Evolutionary conservation across 169 alveolate species (phyloP).

Genomic region (Plasmodium coatneyi): DNA sequence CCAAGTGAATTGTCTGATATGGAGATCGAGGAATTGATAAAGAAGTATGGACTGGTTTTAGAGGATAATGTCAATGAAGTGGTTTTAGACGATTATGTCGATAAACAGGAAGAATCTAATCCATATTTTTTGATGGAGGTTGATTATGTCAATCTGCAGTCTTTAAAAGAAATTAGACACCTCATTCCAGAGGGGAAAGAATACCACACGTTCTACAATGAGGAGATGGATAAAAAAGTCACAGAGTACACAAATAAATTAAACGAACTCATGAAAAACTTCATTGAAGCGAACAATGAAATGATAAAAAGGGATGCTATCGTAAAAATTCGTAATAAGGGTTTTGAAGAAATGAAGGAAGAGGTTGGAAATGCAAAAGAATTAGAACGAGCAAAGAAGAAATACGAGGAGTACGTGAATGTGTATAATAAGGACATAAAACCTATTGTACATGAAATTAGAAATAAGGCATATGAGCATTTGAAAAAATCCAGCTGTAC

Average conservation of each 20-base stretch:
- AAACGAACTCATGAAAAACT: neutral
- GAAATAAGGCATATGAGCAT: neutral
- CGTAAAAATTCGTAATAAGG: neutral
- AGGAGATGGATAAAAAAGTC: neutral
- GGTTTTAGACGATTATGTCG: neutral
- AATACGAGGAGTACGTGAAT: neutral
- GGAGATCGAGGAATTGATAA: neutral
- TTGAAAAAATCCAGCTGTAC: constrained; percentile 7
- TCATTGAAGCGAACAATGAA: neutral
- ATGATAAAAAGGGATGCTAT: neutral
- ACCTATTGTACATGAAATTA: neutral
- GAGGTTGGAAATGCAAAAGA: neutral
- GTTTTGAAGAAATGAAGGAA: neutral
- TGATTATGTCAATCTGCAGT: constrained; percentile 7
- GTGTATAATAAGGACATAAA: neutral
- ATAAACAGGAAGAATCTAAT: neutral
- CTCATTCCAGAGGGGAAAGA: constrained; percentile 18
- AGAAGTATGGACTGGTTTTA: neutral
- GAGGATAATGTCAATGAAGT: too few species aligned
- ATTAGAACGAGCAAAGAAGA: neutral
- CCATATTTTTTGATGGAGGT: neutral
- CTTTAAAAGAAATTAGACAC: constrained; percentile 5
- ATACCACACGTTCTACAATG: neutral
- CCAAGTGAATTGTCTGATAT: neutral
- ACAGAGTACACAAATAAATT: neutral